These are phyloP conservation scores for Trichoderma erinaceum DNA, from an alignment of 495 filamentous ascomycete species.

Conservation along the genomic window DNA sequence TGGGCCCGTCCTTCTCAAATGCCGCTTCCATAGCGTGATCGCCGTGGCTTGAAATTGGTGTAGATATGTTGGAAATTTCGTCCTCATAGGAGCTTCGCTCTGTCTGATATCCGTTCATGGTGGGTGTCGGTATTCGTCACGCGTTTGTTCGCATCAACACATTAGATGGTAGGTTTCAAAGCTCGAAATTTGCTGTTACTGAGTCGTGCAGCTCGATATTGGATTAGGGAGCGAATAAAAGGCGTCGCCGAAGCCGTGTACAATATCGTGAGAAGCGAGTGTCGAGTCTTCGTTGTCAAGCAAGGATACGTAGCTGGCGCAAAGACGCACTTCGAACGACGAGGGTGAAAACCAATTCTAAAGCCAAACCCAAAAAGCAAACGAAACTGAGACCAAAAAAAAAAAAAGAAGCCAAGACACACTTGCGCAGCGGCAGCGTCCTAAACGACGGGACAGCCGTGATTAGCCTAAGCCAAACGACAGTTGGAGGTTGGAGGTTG, in stretches of 20 bases:
- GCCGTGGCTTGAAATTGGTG: slow-evolving; percentile 39
- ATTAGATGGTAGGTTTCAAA: not conserved
- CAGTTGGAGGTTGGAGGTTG: not conserved
- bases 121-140: not conserved
- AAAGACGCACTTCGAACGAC: not conserved
- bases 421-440: slow-evolving; percentile 10
- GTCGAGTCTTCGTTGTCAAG: not conserved
- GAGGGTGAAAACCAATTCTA: not conserved
- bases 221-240: not conserved
- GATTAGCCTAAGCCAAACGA: slow-evolving; percentile 5
- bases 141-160: slow-evolving; percentile 6
- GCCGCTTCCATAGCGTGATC: slow-evolving; percentile 33
- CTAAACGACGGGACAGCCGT: slow-evolving; percentile 8
- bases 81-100: slow-evolving; percentile 14
- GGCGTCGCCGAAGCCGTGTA: not conserved
- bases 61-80: slow-evolving; percentile 27
- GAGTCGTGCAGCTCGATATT: not conserved
- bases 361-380: slow-evolving; percentile 1
- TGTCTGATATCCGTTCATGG: slow-evolving; percentile 14
- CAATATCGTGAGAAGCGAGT: not conserved
- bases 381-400: not conserved
- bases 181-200: not conserved
- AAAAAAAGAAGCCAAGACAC: not conserved
- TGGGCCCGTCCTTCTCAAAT: not conserved
- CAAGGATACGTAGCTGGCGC: not conserved